Base-by-base conservation (phyloP, 1,284 basidiomycete genomes). In the Gomphus bonarii region DNA sequence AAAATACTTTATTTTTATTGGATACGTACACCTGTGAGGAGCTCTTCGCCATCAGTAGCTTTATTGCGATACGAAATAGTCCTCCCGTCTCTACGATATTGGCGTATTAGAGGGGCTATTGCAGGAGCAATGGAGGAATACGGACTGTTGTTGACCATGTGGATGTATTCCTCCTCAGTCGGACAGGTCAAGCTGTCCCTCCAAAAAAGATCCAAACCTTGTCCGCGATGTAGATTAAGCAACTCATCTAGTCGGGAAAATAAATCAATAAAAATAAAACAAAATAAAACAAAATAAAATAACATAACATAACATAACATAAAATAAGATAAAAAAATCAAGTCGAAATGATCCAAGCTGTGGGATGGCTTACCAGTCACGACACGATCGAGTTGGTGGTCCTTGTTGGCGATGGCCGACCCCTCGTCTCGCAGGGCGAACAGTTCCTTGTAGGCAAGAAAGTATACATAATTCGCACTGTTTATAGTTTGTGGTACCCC, bases 401-500 rank as follows among this genome's bases (percentile, higher is more conserved):
- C 63, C 49, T 62, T 61, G 57, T 49, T 65, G 51, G 42, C 64
- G 52, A 49, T 49, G 8, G 59, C 50, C n/a, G 59, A 28, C 38
- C 48, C 33, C 14, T 62, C 46, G 30, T 64, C 72, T 14, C 82
- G 76, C 28, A 95, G 74, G 22, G 75, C 71, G 52, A 88, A 81
- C 0, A 91, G 75, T 63, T 91, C 85, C 63, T 88, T 79, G 69
- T 88, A 92, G 0, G 88, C 91, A 31, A 89, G 78, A 66, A 98
- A 98, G 69, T 97, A 98, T 44, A 94, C 91, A 64, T 98, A 98
- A 69, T 98, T 98, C 1, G 95, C 95, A 0, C 91, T 86, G 68
- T 99, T 99, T 73, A 99, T 95, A 0, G 95, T 97, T 68, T 98
- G 95, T 0, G 95, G 92, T 1, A 97, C 73, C 1, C 95, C 95